Conservation (phyloP, 768 basidiomycete genomes). For the Lactifluus piperatus region DNA sequence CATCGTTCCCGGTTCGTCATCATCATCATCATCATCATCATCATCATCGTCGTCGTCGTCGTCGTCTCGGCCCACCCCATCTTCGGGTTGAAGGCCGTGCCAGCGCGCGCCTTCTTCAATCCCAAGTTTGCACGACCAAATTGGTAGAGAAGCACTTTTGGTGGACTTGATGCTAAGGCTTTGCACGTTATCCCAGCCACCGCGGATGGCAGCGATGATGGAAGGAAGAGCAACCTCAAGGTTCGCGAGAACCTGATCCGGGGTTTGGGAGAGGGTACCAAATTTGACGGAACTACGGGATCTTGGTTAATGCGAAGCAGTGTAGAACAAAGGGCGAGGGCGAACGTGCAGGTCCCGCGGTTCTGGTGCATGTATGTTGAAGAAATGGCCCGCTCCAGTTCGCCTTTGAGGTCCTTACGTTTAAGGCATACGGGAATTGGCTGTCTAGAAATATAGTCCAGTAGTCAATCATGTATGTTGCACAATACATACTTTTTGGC, state of each 20-base stretch:
- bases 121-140: conserved; percentile 79
- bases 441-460: conserved; percentile 45
- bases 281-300: conserved; percentile 71
- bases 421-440: conserved; percentile 90
- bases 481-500: conserved; percentile 77
- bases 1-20: neutral
- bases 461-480: neutral
- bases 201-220: conserved; percentile 59
- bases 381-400: conserved; percentile 86
- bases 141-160: conserved; percentile 74
- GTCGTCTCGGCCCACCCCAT: conserved; percentile 18
- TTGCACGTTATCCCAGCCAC: conserved; percentile 87
- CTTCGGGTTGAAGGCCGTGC: conserved; percentile 34
- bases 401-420: conserved; percentile 83
- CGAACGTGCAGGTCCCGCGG: conserved; percentile 86
- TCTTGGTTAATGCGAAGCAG: neutral
- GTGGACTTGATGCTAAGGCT: conserved; percentile 86
- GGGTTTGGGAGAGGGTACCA: conserved; percentile 60
- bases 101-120: conserved; percentile 50
- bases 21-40: too few relatives aligned
- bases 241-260: conserved; percentile 71
- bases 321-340: conserved; percentile 18
- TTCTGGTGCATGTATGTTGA: conserved; percentile 97
- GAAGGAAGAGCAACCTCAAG: conserved; percentile 69
- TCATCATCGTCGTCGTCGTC: too few relatives aligned